Base-by-base conservation (phyloP, 352 stramenopile species). In the Nannochloropsis limnetica region DNA sequence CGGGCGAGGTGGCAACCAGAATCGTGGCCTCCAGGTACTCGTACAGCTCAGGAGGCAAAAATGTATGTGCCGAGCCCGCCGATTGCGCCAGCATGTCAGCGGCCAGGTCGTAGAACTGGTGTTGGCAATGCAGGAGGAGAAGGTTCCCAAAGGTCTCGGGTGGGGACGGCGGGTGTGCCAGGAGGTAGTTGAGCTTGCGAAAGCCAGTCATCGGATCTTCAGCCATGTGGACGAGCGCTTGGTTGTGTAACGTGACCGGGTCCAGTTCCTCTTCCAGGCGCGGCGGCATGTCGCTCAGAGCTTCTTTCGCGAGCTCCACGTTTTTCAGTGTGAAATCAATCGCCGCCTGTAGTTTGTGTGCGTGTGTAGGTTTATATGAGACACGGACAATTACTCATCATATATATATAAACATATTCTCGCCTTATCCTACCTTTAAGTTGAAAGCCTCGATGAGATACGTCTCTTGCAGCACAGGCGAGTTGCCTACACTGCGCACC, bases 281-380 rank as follows among this genome's bases (percentile, higher is more conserved):
- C 61, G 88, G 88, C 23, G 93, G 94, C 94, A 98, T 98, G 79
- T 98, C 93, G 79, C 92, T 88, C 68, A 98, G 84, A n/a, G 92
- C 92, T 80, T 90, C 86, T 81, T 95, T 95, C 84, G 90, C 89
- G 11, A 85, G 86, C n/a, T 88, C 88, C 20, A 90, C 88, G 86
- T 97, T 94, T 84, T 96, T 97, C 88, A 94, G 95, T 81, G 94
- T 91, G 86, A 95, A 97, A 86, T 97, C 92, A 83, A 98, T 97
- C 22, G 94, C 93, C 4, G 93, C 92, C 69, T 81, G 23, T 44
- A 2, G 15, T 44, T 22, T 49, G 9, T 49, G 37, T 49, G 37
- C 37, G 37, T 49, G 37, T 20, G 37, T 20, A 6, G 8, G 17
- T 14, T 15, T 17, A 49, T 20, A 6, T 14, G 17, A 49, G 17